Percentiles rank a stretch among this genome's conserved stretches.
phyloP scores from a whole-genome alignment of 192 early-diverging fungal species.

The Backusella sp. region DNA sequence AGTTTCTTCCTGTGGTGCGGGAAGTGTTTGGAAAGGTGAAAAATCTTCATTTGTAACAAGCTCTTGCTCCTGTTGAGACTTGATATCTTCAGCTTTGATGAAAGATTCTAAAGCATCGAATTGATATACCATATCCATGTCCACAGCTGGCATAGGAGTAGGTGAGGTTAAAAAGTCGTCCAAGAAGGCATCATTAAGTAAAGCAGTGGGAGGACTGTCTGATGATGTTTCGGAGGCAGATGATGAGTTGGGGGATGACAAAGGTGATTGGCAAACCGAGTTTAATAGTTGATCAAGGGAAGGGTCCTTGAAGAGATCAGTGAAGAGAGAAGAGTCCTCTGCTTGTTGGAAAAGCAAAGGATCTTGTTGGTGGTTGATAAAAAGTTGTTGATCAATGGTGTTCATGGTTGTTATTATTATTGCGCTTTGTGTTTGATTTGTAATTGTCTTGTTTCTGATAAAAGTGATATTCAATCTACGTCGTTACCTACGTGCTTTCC shows the following conservation, averaged over 20 bases:
- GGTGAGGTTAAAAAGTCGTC: slow-evolving; percentile 15
- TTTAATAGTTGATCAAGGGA: slow-evolving; percentile 25
- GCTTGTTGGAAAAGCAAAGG: slow-evolving; percentile 11
- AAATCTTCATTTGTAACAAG: background rate
- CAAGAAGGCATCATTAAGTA: slow-evolving; percentile 25
- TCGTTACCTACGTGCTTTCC: slow-evolving; percentile 49
- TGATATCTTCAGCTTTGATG: slow-evolving; percentile 12
- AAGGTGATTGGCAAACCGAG: slow-evolving; percentile 4
- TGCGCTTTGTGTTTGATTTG: background rate
- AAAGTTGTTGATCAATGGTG: slow-evolving; percentile 14
- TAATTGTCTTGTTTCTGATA: slow-evolving; percentile 7
- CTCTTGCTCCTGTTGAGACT: background rate
- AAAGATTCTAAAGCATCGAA: slow-evolving; percentile 16
- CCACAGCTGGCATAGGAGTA: background rate
- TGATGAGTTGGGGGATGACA: slow-evolving; percentile 21
- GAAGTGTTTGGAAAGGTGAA: background rate
- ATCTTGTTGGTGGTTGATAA: background rate
- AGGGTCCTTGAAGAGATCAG: slow-evolving; percentile 19
- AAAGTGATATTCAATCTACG: slow-evolving; percentile 38
- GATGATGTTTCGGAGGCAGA: slow-evolving; percentile 19
- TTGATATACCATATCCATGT: slow-evolving; percentile 16
- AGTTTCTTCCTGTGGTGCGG: background rate
- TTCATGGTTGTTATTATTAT: slow-evolving; percentile 16
- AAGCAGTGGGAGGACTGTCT: slow-evolving; percentile 28
- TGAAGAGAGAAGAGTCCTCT: slow-evolving; percentile 15